phyloP scores from a whole-genome alignment of 345 rosid species.

The Gossypium ekmanianum region DNA sequence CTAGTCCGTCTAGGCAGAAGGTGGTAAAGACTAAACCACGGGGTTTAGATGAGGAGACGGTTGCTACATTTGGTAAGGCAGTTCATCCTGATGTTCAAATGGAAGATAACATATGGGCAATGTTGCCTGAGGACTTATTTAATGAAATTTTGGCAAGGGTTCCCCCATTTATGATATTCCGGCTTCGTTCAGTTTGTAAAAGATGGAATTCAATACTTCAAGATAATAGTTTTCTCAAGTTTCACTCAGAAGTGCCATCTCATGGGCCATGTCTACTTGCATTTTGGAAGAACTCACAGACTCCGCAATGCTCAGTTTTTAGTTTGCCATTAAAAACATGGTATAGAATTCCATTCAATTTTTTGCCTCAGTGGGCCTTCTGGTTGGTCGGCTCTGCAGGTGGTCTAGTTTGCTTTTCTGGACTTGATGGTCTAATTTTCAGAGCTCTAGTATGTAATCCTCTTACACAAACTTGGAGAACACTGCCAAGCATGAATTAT shows the following conservation, averaged over 20 bases:
- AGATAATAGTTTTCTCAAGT: conserved; percentile 78
- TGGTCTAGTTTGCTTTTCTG: conserved; percentile 90
- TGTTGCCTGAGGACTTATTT: conserved; percentile 90
- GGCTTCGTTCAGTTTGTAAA: conserved; percentile 80
- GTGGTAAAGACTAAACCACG: conserved; percentile 77
- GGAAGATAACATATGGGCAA: conserved; percentile 92
- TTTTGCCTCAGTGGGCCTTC: conserved; percentile 91
- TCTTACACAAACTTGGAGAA: conserved; percentile 77
- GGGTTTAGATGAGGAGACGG: conserved; percentile 87
- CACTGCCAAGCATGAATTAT: conserved; percentile 76
- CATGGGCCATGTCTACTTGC: conserved; percentile 93
- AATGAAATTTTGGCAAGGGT: conserved; percentile 86
- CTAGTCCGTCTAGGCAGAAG: conserved; percentile 83
- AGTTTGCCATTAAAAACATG: conserved; percentile 87
- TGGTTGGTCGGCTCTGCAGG: conserved; percentile 95
- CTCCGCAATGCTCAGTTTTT: conserved; percentile 81
- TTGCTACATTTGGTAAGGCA: conserved; percentile 71
- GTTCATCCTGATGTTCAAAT: conserved; percentile 65
- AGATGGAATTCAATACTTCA: conserved; percentile 91
- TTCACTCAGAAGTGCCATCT: conserved; percentile 56
- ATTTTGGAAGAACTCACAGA: conserved; percentile 78
- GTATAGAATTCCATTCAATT: conserved; percentile 83
- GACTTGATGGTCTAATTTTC: conserved; percentile 79
- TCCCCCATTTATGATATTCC: conserved; percentile 89
- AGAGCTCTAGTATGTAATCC: conserved; percentile 87